Evolutionary conservation across 2,329 filamentous ascomycete species (phyloP).

Genomic region (Penicillium sp.): DNA sequence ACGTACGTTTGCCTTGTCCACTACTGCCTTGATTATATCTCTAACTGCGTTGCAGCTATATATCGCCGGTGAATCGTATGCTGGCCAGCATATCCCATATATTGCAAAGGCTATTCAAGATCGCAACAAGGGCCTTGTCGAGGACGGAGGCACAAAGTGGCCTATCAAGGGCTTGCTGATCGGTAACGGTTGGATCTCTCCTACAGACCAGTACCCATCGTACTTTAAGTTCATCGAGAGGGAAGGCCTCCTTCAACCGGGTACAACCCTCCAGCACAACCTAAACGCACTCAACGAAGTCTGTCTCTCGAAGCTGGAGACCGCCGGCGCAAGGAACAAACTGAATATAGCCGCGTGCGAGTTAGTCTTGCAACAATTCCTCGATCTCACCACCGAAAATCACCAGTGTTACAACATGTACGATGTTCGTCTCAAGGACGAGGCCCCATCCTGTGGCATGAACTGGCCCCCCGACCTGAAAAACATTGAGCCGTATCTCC

Average conservation of each 20-base stretch:
- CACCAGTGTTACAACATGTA: conserved; percentile 91
- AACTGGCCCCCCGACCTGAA: conserved; percentile 91
- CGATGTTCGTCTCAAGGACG: conserved; percentile 81
- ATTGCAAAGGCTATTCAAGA: conserved; percentile 88
- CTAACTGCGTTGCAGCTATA: conserved; percentile 65
- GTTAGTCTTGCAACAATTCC: conserved; percentile 68
- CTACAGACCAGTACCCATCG: conserved; percentile 81
- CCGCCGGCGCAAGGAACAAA: conserved; percentile 57
- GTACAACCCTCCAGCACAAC: conserved; percentile 58
- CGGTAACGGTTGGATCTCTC: conserved; percentile 96
- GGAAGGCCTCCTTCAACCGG: conserved; percentile 68
- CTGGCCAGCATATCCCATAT: conserved; percentile 95
- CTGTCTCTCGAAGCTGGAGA: conserved; percentile 64
- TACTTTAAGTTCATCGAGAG: conserved; percentile 82
- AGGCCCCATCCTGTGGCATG: conserved; percentile 80
- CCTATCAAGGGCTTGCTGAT: conserved; percentile 83
- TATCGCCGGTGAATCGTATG: conserved; percentile 92
- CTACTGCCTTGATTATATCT: background rate
- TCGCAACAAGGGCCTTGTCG: conserved; percentile 67
- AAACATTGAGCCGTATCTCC: conserved; percentile 78
- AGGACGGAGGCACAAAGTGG: conserved; percentile 58
- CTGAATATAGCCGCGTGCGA: conserved; percentile 76
- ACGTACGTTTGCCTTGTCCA: conserved; percentile 62
- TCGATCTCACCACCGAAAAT: conserved; percentile 62
- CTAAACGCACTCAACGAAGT: conserved; percentile 68